Evolutionary conservation across 164 flowering plant species (phyloP), one percentile per base, ranked within the genome.

Genomic region (Malania oleifera): DNA sequence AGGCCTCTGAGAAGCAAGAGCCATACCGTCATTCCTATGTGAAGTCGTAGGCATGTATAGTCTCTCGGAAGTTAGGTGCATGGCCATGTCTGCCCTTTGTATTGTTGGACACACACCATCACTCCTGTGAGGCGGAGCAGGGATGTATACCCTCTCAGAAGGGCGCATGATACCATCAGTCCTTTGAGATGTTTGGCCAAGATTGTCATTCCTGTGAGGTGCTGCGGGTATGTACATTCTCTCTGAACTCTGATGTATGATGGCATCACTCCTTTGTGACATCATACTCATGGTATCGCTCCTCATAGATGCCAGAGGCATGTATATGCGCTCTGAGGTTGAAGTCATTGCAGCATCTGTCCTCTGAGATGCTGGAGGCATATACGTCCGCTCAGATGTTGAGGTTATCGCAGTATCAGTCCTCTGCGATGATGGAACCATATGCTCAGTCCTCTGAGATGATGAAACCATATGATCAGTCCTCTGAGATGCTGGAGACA

Each of bases 101-200:
- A 48, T 35, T 20, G 63, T 38, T 37, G 59, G 54, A 20, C 46
- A 54, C 39, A 60, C 54, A 28, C 28, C 43, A 39, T 59, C 70
- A 38, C 27, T 47, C 51, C 60, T 23, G 15, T 48, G 51, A 41
- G 65, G 20, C 49, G 54, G 3, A 40, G 53, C 27, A 56, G 69
- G 28, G 38, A 66, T 40, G 48, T 45, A 66, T n/a, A 49, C 22
- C 53, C 60, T 66, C 34, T 66, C 74, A 2, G 74, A 40, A 43
- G 47, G 37, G 39, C 56, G 60, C 60, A 70, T 35, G 23, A 54
- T 29, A 38, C 45, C 22, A 17, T 64, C 68, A 38, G 54, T 38
- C 50, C 50, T 62, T 27, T 62, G 66, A 48, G 43, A 67, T 37
- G 71, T 1, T 26, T 49, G 66, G 15, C 52, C 58, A 37, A 57